Conservation (phyloP, 2,329 filamentous ascomycete species). For the Huntiella abstrusa region DNA sequence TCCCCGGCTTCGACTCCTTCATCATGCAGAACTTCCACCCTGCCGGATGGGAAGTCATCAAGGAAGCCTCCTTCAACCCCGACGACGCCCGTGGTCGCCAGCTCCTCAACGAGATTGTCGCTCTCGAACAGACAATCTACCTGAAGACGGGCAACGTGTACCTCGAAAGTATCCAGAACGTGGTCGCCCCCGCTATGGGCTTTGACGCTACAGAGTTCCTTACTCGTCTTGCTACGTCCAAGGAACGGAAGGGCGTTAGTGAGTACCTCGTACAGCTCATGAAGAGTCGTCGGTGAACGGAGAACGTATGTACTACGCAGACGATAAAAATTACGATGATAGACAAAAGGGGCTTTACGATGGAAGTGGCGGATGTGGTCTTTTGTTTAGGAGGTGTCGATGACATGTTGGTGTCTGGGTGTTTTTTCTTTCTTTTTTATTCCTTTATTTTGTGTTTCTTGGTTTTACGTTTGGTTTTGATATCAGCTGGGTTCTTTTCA, state of each 20-base stretch:
- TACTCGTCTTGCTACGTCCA: slow-evolving; percentile 35
- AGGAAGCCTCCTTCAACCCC: slow-evolving; percentile 59
- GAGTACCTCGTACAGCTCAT: slow-evolving; percentile 43
- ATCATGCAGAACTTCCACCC: slow-evolving; percentile 78
- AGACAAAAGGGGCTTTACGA: background rate
- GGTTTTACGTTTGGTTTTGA: background rate
- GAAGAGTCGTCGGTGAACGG: slow-evolving; percentile 22
- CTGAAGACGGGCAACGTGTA: slow-evolving; percentile 75
- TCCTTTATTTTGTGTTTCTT: too few relatives aligned
- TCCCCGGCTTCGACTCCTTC: slow-evolving; percentile 84
- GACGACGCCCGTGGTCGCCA: slow-evolving; percentile 78
- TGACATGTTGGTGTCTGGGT: background rate
- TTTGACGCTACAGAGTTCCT: slow-evolving; percentile 43
- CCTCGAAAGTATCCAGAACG: slow-evolving; percentile 44
- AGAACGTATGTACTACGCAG: background rate
- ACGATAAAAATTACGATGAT: background rate
- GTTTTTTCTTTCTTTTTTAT: background rate
- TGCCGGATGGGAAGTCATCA: slow-evolving; percentile 75
- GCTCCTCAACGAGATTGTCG: slow-evolving; percentile 73
- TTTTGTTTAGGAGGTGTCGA: background rate
- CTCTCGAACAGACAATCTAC: slow-evolving; percentile 75
- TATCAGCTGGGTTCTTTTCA: background rate
- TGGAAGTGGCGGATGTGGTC: background rate
- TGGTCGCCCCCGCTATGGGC: slow-evolving; percentile 46
- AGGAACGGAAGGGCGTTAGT: slow-evolving; percentile 42